Evolutionary conservation across 1,139 yeast species (phyloP), one percentile per base, ranked within the genome.

Genomic region (Saccharomycopsis hybrid): DNA sequence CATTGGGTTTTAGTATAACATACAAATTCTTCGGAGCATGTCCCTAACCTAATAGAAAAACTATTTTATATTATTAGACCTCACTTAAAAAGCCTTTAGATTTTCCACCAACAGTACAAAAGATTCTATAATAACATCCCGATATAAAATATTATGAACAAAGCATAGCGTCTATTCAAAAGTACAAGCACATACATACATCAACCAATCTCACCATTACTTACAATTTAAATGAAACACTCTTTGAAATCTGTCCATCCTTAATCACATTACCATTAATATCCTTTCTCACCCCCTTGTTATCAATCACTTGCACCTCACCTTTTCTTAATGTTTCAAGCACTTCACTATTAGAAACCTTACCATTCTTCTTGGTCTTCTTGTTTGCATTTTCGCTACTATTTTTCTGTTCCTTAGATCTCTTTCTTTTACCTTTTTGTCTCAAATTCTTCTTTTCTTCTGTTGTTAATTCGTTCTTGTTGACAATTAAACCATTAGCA

Each of bases 381-480:
- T 79, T 82, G 48, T 58, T 58, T 9, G 62, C 61, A 33, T 65
- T 61, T 29, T 57, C 57, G n/a, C 62, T 61, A 35, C 65, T 61
- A 29, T 56, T 56, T 48, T 50, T 18, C 64, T 31, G 61, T n/a
- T n/a, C n/a, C n/a, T n/a, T n/a, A n/a, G n/a, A n/a, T n/a, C n/a
- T n/a, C 67, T 78, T 81, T 74, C 82, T 84, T 65, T 96, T 81
- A 77, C 89, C 90, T 42, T 48, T 48, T 27, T 61, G 31, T 57
- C 57, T 51, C 52, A 25, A 65, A 57, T 56, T 59, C 57, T 54
- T 62, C 65, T 88, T 86, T 55, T 92, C 97, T 50, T 87, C 95
- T 55, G 90, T 77, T 13, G 84, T 74, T 68, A 92, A 73, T 66
- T 92, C 98, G 48, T 80, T 84, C 67, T 85, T 85, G 18, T 96